phyloP scores from a whole-genome alignment of 2,329 filamentous ascomycete species.

The Sarocladium oryzae region DNA sequence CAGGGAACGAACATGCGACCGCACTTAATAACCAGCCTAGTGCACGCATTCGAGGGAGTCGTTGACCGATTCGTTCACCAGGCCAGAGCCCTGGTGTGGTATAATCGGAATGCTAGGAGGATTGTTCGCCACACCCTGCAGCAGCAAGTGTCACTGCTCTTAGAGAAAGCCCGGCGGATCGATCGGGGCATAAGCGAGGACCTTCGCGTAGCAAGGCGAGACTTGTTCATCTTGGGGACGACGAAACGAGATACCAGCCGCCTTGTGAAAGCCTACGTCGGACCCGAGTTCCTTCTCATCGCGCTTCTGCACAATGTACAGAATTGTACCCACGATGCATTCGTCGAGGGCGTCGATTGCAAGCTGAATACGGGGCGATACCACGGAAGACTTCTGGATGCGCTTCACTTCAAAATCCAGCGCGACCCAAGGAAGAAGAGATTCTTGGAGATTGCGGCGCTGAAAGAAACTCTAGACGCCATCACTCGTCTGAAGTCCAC shows the following conservation, averaged over 20 bases:
- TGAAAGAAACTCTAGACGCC: slow-evolving; percentile 17
- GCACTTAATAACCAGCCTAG: slow-evolving; percentile 14
- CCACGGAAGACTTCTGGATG: not conserved
- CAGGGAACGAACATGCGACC: slow-evolving; percentile 1
- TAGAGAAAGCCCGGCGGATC: not conserved
- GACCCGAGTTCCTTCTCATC: slow-evolving; percentile 12
- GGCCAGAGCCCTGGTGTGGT: slow-evolving; percentile 11
- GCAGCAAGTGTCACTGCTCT: not conserved
- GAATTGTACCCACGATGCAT: too few species aligned
- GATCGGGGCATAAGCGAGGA: not conserved
- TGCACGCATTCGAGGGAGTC: slow-evolving; percentile 15
- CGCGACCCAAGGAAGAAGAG: slow-evolving; percentile 12
- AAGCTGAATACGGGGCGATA: not conserved
- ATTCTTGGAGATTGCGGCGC: slow-evolving; percentile 15
- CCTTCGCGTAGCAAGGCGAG: slow-evolving; percentile 14
- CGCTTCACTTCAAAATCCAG: not conserved
- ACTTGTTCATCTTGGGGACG: slow-evolving; percentile 14
- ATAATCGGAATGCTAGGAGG: too few species aligned
- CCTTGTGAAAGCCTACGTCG: slow-evolving; percentile 10
- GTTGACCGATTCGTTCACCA: slow-evolving; percentile 11
- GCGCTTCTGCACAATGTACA: slow-evolving; percentile 6
- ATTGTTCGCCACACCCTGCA: not conserved
- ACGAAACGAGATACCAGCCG: slow-evolving; percentile 11
- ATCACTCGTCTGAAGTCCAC: slow-evolving; percentile 3
- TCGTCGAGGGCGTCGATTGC: not conserved